Conservation (phyloP, 495 filamentous ascomycete species). For the Cercophora sp. region DNA sequence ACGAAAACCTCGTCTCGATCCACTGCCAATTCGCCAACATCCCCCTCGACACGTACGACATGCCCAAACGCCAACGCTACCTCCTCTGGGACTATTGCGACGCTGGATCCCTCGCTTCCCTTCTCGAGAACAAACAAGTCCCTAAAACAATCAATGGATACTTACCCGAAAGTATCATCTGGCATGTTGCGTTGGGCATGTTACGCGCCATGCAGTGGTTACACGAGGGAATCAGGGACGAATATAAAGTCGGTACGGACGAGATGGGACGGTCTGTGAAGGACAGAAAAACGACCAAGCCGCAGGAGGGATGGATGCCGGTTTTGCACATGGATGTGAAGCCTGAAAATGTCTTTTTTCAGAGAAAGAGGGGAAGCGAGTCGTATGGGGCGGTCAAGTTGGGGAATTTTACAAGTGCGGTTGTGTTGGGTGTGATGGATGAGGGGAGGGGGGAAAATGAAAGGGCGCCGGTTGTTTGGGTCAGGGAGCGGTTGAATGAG, state of each 20-base stretch:
- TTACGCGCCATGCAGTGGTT: conserved; percentile 31
- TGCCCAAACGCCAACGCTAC: conserved; percentile 3
- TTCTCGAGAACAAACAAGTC: conserved; percentile 21
- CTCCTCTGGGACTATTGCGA: conserved; percentile 41
- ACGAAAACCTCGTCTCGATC: conserved; percentile 39
- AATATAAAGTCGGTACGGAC: conserved; percentile 1
- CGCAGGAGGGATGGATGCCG: conserved; percentile 39
- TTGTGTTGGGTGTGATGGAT: too few relatives aligned
- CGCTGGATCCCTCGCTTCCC: conserved; percentile 30
- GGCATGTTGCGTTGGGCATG: conserved; percentile 41
- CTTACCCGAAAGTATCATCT: conserved; percentile 41
- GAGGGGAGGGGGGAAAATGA: too few relatives aligned
- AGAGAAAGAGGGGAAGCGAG: conserved; percentile 40
- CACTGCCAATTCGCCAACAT: conserved; percentile 20
- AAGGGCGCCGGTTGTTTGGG: too few relatives aligned
- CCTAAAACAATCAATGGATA: conserved; percentile 10
- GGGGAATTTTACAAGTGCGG: conserved; percentile 38
- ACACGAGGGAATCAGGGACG: conserved; percentile 35
- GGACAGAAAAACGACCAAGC: not conserved
- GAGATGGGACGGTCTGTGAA: not conserved
- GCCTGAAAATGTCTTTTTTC: conserved; percentile 41
- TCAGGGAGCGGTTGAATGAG: conserved; percentile 24
- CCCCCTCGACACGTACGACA: not conserved
- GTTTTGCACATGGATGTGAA: conserved; percentile 42
- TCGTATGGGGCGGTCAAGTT: conserved; percentile 48